phyloP scores from a whole-genome alignment of 148 eudicot species.

The Cornus florida region DNA sequence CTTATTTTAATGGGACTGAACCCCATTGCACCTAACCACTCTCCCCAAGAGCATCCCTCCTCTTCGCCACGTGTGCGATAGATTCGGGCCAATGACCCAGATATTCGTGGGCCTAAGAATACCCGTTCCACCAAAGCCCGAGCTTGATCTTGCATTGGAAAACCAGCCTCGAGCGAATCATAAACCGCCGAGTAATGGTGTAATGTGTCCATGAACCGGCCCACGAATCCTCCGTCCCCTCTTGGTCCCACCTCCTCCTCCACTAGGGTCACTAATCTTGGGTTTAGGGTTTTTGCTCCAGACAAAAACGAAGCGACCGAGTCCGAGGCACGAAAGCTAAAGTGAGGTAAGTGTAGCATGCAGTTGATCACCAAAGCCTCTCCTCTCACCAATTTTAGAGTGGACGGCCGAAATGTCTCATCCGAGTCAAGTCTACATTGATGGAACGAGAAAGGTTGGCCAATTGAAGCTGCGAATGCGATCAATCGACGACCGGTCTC shows the following conservation, averaged over 20 bases:
- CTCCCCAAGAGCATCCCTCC: constrained; percentile 37
- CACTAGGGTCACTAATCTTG: constrained; percentile 39
- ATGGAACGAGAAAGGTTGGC: constrained; percentile 50
- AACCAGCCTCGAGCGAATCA: constrained; percentile 52
- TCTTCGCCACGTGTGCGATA: constrained; percentile 26
- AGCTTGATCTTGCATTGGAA: constrained; percentile 49
- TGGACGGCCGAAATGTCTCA: constrained; percentile 34
- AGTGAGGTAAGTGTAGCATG: constrained; percentile 51
- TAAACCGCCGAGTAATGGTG: constrained; percentile 50
- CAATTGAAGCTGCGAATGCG: constrained; percentile 44
- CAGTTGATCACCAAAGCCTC: constrained; percentile 48
- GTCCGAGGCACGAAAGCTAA: constrained; percentile 30
- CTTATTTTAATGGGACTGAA: constrained; percentile 31
- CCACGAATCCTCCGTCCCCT: constrained; percentile 32
- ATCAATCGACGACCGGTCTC: constrained; percentile 48
- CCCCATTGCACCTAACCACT: constrained; percentile 32
- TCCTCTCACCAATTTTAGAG: constrained; percentile 42
- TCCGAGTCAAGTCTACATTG: constrained; percentile 41
- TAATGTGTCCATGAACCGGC: constrained; percentile 45
- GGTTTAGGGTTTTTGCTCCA: constrained; percentile 38
- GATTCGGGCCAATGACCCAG: constrained; percentile 37
- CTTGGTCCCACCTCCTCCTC: constrained; percentile 43
- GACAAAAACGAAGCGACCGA: constrained; percentile 43
- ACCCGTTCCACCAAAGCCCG: constrained; percentile 50
- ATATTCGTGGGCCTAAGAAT: constrained; percentile 40